Evolutionary conservation across 306 rosid genomes (phyloP), one percentile per base, ranked within the genome.

Genomic region (Leucaena leucocephala): DNA sequence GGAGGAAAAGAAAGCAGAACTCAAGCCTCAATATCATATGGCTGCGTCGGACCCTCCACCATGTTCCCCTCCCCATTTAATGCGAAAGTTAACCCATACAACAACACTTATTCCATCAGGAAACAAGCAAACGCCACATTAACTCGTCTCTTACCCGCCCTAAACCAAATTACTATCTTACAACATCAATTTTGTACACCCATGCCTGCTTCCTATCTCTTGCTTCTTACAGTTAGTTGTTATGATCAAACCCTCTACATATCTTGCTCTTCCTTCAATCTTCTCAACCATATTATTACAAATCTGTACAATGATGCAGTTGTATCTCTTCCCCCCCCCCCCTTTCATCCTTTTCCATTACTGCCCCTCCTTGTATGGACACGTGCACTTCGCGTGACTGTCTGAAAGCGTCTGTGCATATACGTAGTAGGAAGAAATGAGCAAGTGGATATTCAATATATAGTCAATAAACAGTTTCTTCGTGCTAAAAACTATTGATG

Each of bases 381-480:
- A 95, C 54, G 92, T 90, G 81, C 98, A 95, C 88, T 87, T 95
- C 0, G 90, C 85, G 2, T 88, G 89, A 81, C 61, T 73, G 14
- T 92, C 91, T 19, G 95, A 81, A 78, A 95, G 93, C 67, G 88
- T 87, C 98, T 95, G 33, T 3, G 27, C 62, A 55, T 2, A 19
- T 55, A 52, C 6, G 59, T 2, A 52, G 19, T 4, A 17, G 19
- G 48, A 7, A 59, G 61, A 22, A 35, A 40, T 54, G 3, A 81
- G 63, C 7, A 44, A 0, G 27, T 27, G 62, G 19, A 13, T 4
- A 3, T 11, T 17, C 36, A 68, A 55, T 43, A n/a, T 1, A 14
- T 33, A 22, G 35, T 39, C 8, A 21, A 40, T 36, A 8, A 35
- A 70, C 14, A 55, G 71, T 17, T 66, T 19, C 58, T 64, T 48